Percentiles rank a stretch among this genome's conserved stretches.
phyloP scores from a whole-genome alignment of 768 basidiomycete species.

The Suillus decipiens region DNA sequence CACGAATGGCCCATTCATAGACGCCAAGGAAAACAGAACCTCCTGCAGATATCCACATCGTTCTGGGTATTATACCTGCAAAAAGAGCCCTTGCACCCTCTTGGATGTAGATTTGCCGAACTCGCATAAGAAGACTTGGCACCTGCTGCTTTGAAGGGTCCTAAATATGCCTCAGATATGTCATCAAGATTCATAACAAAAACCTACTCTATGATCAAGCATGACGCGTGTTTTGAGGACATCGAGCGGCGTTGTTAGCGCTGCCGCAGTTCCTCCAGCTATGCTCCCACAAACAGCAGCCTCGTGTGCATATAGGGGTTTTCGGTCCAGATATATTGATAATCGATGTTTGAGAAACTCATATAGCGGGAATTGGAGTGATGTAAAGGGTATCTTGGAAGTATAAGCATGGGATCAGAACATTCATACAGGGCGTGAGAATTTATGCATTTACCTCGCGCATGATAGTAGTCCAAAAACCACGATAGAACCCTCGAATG shows the following conservation, averaged over 20 bases:
- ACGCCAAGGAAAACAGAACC: slow-evolving; percentile 98
- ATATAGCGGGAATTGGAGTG: slow-evolving; percentile 94
- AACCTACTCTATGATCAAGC: slow-evolving; percentile 81
- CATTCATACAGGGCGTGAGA: not conserved
- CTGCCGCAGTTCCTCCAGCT: slow-evolving; percentile 89
- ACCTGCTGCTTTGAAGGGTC: slow-evolving; percentile 47
- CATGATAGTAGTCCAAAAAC: slow-evolving; percentile 79
- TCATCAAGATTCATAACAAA: not conserved
- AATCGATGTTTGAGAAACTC: slow-evolving; percentile 78
- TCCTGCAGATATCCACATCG: slow-evolving; percentile 94
- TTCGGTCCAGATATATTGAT: slow-evolving; percentile 52
- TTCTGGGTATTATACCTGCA: slow-evolving; percentile 85
- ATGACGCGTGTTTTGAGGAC: slow-evolving; percentile 97
- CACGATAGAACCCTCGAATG: slow-evolving; percentile 80
- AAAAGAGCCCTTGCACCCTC: slow-evolving; percentile 84
- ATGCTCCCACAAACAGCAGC: slow-evolving; percentile 89
- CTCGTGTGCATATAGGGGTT: slow-evolving; percentile 66
- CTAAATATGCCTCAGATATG: slow-evolving; percentile 32
- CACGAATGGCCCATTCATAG: slow-evolving; percentile 78
- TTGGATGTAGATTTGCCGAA: slow-evolving; percentile 62
- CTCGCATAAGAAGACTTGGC: slow-evolving; percentile 57
- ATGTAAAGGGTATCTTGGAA: slow-evolving; percentile 92
- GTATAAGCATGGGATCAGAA: slow-evolving; percentile 13
- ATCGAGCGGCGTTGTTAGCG: slow-evolving; percentile 90
- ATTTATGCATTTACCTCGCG: slow-evolving; percentile 48